Base-by-base conservation (phyloP, 345 rosid genomes). In the Nephelium lappaceum region DNA sequence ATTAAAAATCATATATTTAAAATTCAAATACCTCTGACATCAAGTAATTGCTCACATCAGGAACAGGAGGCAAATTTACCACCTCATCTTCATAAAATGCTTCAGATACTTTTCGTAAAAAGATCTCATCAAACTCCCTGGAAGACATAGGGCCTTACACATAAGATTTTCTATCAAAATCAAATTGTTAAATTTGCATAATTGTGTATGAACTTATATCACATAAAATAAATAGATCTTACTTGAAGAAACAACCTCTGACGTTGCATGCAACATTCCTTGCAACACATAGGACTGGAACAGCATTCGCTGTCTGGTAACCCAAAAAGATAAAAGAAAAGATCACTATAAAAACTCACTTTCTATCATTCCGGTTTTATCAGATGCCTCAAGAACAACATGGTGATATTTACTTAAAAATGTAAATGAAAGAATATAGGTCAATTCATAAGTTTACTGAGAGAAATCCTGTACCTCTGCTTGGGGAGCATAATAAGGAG, bases 181-280 rank as follows among this genome's bases (percentile, higher is more conserved):
- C 55, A 27, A 78, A 43, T 5, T 64, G 10, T 57, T 66, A 57
- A 58, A 25, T 12, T 75, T 24, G 10, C 42, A 70, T 65, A 68
- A n/a, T 24, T 9, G 73, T 66, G 75, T 38, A 67, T 23, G 64
- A 73, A 23, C 47, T 63, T 75, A 62, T 42, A 73, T 24, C 21
- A 31, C 15, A 69, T 27, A 69, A 83, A 81, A 57, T 19, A 73
- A 67, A 74, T 3, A 65, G 51, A 80, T 77, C 97, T 88, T 90
- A 96, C 99, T 86, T 94, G 93, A 96, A 96, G 85, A 94, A 96
- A 78, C 82, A 91, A 81, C 97, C 98, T 85, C 98, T 93, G 82
- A 91, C 98, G 81, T 96, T 96, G 91, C 99, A 96, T 49, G 99
- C 99, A 82, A 96, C 99, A 91, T 94, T 96, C 86, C 99, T 94